Base-by-base conservation (phyloP, 2,329 filamentous ascomycete species). In the Hypomyces rosellus region DNA sequence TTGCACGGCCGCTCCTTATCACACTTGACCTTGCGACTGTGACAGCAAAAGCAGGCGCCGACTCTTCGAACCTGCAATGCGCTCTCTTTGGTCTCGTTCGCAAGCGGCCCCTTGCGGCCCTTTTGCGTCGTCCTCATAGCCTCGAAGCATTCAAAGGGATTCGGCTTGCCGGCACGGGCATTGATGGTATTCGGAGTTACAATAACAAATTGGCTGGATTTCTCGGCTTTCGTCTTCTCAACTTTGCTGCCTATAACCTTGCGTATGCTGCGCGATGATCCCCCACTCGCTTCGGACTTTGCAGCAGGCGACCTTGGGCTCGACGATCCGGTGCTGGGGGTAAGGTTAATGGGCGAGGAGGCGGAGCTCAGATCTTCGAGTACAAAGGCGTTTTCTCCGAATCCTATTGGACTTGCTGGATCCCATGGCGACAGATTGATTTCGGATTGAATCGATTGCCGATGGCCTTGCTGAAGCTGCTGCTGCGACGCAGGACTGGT, bases 11-110 rank as follows among this genome's bases (percentile, higher is more conserved):
- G 67, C 57, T 77, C 71, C 55, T 73, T 73, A 60, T 80, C 76
- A 55, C 78, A 81, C 61, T 75, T 77, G 48, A 82, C 78, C 61
- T 82, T 82, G 55, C 78, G 75, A 51, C 74, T 75, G 58, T 78
- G 77, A 58, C 78, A 82, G 65, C 76, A 79, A 65, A 81, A 81
- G 60, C 78, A 82, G 9, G 78, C 78, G 5, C 78, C 78, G 4
- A 70, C 62, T 33, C 77, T 71, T 14, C 78, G 72, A 11, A 82
- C 76, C 49, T 77, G 71, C 2, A 80, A 67, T 1, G 78, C 78
- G 42, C 70, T 75, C 61, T 78, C 70, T 60, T 80, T 80, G 30
- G 72, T 76, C n/a, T 75, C 72, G 43, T 74, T 69, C 22, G 76
- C 74, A 36, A 81, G 62, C 1, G 78, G 77, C 0, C 78, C 78